These are phyloP conservation scores for Podospora comata DNA, from an alignment of 495 filamentous ascomycete species.

Conservation along the genomic window DNA sequence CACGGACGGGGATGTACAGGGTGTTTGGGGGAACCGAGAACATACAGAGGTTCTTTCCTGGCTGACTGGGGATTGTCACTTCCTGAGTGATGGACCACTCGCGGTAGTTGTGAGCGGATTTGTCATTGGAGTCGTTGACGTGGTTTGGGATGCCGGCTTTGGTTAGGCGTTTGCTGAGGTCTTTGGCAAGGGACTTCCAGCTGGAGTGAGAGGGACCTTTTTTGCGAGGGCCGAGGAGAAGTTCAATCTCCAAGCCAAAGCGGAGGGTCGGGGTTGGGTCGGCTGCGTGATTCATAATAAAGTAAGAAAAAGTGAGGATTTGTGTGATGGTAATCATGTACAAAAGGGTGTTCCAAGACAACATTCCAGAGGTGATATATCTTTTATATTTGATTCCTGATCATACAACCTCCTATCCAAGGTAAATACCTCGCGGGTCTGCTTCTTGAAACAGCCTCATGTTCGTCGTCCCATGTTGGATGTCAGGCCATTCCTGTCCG, in stretches of 20 bases:
- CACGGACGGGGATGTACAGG: too few species aligned
- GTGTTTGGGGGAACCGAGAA: too few species aligned
- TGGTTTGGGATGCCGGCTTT: slow-evolving; percentile 29
- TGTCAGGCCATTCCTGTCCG: neutral
- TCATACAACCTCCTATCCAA: neutral
- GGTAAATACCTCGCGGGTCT: neutral
- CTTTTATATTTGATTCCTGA: neutral
- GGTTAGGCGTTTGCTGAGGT: slow-evolving; percentile 26
- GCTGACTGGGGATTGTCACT: slow-evolving; percentile 28
- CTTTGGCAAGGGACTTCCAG: slow-evolving; percentile 29
- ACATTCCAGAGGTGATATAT: neutral
- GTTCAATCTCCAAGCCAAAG: slow-evolving; percentile 34
- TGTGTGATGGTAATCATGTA: too few species aligned
- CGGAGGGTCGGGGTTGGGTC: slow-evolving; percentile 9
- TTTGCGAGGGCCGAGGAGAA: slow-evolving; percentile 27
- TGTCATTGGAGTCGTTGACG: slow-evolving; percentile 26
- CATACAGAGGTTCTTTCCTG: slow-evolving; percentile 27
- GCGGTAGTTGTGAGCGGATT: slow-evolving; percentile 27
- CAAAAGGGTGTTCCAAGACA: neutral
- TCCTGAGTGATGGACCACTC: slow-evolving; percentile 34
- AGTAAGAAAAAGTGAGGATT: too few species aligned
- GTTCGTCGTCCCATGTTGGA: neutral
- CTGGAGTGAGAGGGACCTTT: slow-evolving; percentile 16
- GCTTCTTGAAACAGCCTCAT: neutral
- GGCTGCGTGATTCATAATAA: neutral